Percentiles rank a stretch among this genome's conserved stretches.
Evolutionary conservation across 2,329 filamentous ascomycete genomes (phyloP).

Genomic region (Colletotrichum eremochloae): DNA sequence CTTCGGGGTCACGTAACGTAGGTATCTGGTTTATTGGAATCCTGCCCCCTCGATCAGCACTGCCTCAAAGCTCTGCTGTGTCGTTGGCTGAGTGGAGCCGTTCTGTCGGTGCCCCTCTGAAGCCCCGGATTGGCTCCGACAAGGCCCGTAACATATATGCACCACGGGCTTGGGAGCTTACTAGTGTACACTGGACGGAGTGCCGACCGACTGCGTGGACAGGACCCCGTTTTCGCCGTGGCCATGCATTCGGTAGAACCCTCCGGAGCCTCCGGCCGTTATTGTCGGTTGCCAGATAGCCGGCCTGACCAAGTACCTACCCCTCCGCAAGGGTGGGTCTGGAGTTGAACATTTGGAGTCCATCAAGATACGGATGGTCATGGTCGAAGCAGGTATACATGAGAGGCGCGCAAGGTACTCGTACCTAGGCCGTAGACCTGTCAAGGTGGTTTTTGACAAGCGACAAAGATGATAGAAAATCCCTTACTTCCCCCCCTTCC

Average conservation of each 20-base stretch:
- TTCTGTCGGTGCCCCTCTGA: conserved; percentile 9
- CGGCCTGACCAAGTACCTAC: not conserved
- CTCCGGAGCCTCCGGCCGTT: not conserved
- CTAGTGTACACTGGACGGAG: conserved; percentile 5
- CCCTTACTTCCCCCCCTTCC: not conserved
- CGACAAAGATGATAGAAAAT: not conserved
- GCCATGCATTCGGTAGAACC: not conserved
- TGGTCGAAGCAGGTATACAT: not conserved
- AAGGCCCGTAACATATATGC: conserved; percentile 13
- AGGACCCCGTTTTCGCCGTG: conserved; percentile 17
- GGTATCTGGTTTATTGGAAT: not conserved
- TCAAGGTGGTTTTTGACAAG: not conserved
- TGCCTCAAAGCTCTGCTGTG: conserved; percentile 10
- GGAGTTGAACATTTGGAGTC: not conserved
- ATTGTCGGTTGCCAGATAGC: not conserved
- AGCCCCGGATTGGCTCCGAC: conserved; percentile 36
- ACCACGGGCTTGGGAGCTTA: conserved; percentile 9
- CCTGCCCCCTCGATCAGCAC: conserved; percentile 12
- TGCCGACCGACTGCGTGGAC: conserved; percentile 21
- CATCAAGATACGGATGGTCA: not conserved
- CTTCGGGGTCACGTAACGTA: conserved; percentile 1
- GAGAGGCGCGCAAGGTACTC: not conserved
- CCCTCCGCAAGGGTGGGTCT: not conserved
- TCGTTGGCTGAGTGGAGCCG: conserved; percentile 9
- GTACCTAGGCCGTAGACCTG: not conserved